A percentile compares a stretch with the other conserved stretches of the same genome.
Evolutionary conservation across 306 rosid genomes (phyloP).

Genomic region (Fragaria nilgerrensis): DNA sequence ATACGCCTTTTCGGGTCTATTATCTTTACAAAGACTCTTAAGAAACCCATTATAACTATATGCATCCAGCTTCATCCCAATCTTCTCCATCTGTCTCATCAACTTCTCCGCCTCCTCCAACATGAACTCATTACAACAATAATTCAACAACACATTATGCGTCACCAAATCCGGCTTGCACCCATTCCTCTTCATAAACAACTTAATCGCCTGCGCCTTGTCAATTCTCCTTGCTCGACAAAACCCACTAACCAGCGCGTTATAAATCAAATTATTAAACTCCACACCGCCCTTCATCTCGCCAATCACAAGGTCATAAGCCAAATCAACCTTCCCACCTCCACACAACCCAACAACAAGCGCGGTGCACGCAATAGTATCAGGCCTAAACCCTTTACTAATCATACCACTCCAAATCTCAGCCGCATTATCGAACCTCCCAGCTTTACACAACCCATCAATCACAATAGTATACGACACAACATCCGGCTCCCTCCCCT

Average conservation of each 20-base stretch:
- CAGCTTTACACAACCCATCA: slow-evolving; percentile 63
- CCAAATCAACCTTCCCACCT: slow-evolving; percentile 80
- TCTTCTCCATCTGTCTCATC: slow-evolving; percentile 67
- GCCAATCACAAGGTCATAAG: slow-evolving; percentile 69
- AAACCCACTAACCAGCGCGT: slow-evolving; percentile 74
- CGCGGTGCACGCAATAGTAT: slow-evolving; percentile 56
- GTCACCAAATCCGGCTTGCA: slow-evolving; percentile 81
- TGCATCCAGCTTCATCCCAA: slow-evolving; percentile 65
- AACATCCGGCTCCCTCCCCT: slow-evolving; percentile 68
- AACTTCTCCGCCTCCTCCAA: slow-evolving; percentile 56
- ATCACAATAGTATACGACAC: slow-evolving; percentile 65
- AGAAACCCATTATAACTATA: slow-evolving; percentile 79
- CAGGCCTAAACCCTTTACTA: slow-evolving; percentile 53
- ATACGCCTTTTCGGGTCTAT: slow-evolving; percentile 65
- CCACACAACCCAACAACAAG: slow-evolving; percentile 77
- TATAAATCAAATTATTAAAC: slow-evolving; percentile 56
- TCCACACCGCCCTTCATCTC: slow-evolving; percentile 50
- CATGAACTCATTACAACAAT: slow-evolving; percentile 71
- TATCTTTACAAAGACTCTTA: slow-evolving; percentile 68
- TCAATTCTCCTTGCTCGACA: slow-evolving; percentile 61
- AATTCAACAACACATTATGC: slow-evolving; percentile 73
- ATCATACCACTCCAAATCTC: slow-evolving; percentile 59
- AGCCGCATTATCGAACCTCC: slow-evolving; percentile 46
- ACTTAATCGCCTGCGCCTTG: slow-evolving; percentile 65
- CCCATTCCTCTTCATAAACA: slow-evolving; percentile 68